These are phyloP conservation scores for Leucocoprinus birnbaumii DNA, from an alignment of 768 basidiomycete species.

Conservation along the genomic window DNA sequence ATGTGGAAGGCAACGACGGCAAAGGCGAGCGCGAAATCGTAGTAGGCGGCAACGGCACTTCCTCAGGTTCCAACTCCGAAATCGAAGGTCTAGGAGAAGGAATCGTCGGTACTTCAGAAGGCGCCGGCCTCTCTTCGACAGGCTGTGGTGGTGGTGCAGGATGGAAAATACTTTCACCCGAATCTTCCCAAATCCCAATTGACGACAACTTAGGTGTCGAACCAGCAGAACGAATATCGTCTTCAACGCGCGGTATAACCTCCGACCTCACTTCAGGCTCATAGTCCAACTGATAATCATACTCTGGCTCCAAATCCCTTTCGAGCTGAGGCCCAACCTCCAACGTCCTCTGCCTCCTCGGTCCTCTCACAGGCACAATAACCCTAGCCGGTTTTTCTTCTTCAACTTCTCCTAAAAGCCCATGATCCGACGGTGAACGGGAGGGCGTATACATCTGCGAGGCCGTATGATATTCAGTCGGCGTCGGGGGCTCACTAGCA, in stretches of 20 bases:
- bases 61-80: slow-evolving; percentile 24
- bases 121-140: background rate
- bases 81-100: slow-evolving; percentile 25
- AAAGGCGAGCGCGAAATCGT: slow-evolving; percentile 14
- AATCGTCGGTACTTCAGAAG: slow-evolving; percentile 23
- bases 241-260: background rate
- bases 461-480: slow-evolving; percentile 49
- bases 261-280: background rate
- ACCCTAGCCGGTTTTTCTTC: slow-evolving; percentile 14
- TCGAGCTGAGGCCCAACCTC: background rate
- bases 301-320: background rate
- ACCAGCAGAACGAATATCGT: background rate
- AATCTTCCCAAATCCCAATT: slow-evolving; percentile 4
- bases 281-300: background rate
- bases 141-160: slow-evolving; percentile 16
- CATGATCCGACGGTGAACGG: slow-evolving; percentile 4
- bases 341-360: too few relatives aligned
- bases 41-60: slow-evolving; percentile 23
- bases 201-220: slow-evolving; percentile 9
- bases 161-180: slow-evolving; percentile 10
- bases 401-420: slow-evolving; percentile 21
- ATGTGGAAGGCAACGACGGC: slow-evolving; percentile 21
- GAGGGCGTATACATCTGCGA: slow-evolving; percentile 18
- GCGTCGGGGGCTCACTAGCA: slow-evolving; percentile 26
- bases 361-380: background rate